Evolutionary conservation across 2,329 filamentous ascomycete genomes (phyloP), one percentile per base, ranked within the genome.

Genomic region (Decorospora gaudefroyi): DNA sequence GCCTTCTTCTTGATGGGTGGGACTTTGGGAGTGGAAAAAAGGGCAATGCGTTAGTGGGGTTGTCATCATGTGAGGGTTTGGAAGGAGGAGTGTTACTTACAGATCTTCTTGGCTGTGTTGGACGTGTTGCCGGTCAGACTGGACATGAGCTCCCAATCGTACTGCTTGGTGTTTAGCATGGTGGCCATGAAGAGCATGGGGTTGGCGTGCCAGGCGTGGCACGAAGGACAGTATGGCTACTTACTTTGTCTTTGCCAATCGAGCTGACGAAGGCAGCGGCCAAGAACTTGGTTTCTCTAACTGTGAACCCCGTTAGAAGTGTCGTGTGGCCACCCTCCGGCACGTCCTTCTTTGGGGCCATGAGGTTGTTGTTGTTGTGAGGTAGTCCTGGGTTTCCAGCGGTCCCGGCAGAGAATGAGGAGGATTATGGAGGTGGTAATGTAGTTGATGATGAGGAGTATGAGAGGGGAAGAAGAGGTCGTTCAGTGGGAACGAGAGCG

Each of bases 61-160:
- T 21, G 3, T n/a, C 4, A 8, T 27, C 19, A 4, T 8, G 4
- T 13, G 2, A 7, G 17, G 1, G 1, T 21, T 4, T 22, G 8
- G 8, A 12, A 17, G 11, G 4, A 21, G 21, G 10, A 1, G 10
- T 15, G 5, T 2, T 7, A 47, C 44, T 29, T 38, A 43, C 56
- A 65, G 51, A 67, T 61, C 57, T 69, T 69, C 55, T 65, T 64
- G 31, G 66, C 56, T 0, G 61, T 55, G 21, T 64, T 62, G 11
- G 46, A 46, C 0, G 65, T 68, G 49, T 66, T 62, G 29, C 58
- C 56, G 0, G 63, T 61, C 2, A 69, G 47, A 3, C 30, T 49
- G 0, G 59, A 59, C 57, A 69, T 64, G 9, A 62, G 16, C 0
- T 61, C 53, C 25, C 60, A 69, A 46, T 69, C 57, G 40, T 57